These are phyloP conservation scores for Phytophthora tentaculata DNA, from an alignment of 352 stramenopile genomes.

Conservation along the genomic window DNA sequence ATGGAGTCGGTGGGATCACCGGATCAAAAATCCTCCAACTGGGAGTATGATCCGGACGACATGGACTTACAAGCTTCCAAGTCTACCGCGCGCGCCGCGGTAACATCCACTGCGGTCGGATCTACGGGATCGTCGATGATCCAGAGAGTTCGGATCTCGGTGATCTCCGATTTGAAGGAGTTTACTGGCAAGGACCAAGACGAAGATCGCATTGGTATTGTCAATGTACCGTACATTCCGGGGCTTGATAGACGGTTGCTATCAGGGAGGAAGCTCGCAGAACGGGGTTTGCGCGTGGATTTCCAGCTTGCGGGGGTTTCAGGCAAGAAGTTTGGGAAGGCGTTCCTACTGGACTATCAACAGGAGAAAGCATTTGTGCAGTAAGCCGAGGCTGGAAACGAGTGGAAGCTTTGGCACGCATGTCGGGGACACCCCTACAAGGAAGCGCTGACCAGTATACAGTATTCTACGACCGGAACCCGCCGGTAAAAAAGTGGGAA, in stretches of 20 bases:
- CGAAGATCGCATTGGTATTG: slow-evolving; percentile 5
- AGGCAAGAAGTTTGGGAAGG: slow-evolving; percentile 24
- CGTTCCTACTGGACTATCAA: slow-evolving; percentile 26
- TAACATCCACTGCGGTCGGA: too few relatives aligned
- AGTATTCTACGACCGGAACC: slow-evolving; percentile 10
- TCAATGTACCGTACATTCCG: slow-evolving; percentile 20
- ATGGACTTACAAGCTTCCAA: too few relatives aligned
- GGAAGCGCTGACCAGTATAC: slow-evolving; percentile 8
- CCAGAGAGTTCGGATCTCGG: too few relatives aligned
- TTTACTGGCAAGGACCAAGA: too few relatives aligned
- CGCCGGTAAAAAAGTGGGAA: background rate
- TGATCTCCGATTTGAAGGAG: too few relatives aligned
- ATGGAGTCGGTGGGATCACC: too few relatives aligned
- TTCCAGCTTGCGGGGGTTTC: slow-evolving; percentile 8
- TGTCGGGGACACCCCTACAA: slow-evolving; percentile 19
- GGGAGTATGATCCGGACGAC: too few relatives aligned
- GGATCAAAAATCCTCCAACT: too few relatives aligned
- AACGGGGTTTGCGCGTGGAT: background rate
- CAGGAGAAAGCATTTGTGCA: slow-evolving; percentile 11
- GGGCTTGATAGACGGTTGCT: slow-evolving; percentile 22
- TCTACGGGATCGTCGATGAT: too few relatives aligned
- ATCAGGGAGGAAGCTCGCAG: slow-evolving; percentile 14
- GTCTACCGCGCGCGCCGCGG: too few relatives aligned
- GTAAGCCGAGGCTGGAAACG: slow-evolving; percentile 1
- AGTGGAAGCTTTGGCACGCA: slow-evolving; percentile 37